phyloP scores from a whole-genome alignment of 768 basidiomycete genomes.

The Naganishia kalamii region DNA sequence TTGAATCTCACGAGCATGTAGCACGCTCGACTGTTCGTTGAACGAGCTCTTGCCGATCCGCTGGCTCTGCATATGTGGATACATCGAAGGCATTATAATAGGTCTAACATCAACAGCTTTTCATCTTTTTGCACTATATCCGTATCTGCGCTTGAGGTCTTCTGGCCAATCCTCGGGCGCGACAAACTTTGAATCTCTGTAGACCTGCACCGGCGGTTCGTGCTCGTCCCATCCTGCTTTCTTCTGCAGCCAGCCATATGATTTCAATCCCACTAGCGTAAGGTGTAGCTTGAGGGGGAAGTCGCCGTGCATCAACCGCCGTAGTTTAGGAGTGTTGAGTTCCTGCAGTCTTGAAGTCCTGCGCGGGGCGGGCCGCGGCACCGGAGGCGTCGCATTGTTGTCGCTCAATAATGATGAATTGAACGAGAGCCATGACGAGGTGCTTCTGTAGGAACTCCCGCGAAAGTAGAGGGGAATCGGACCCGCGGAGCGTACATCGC shows the following conservation, averaged over 20 bases:
- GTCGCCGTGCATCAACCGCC: background rate
- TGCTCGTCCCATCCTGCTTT: conserved; percentile 1
- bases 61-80: background rate
- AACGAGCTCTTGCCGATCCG: background rate
- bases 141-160: conserved; percentile 1
- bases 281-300: background rate
- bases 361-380: background rate
- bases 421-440: background rate
- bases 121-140: background rate
- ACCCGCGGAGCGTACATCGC: no score
- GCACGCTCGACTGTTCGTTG: no score
- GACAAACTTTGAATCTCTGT: background rate
- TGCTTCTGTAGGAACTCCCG: background rate
- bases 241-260: conserved; percentile 1
- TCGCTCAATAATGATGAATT: background rate
- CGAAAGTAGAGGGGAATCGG: no score
- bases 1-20: no score
- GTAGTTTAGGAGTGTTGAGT: background rate
- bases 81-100: background rate
- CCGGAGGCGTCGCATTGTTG: background rate
- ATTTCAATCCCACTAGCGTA: background rate
- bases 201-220: conserved; percentile 5
- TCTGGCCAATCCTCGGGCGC: conserved; percentile 1
- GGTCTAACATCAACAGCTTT: background rate
- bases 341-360: background rate